Evolutionary conservation across 352 stramenopile species (phyloP), one percentile per base, ranked within the genome.

Genomic region (Phytophthora kernoviae): DNA sequence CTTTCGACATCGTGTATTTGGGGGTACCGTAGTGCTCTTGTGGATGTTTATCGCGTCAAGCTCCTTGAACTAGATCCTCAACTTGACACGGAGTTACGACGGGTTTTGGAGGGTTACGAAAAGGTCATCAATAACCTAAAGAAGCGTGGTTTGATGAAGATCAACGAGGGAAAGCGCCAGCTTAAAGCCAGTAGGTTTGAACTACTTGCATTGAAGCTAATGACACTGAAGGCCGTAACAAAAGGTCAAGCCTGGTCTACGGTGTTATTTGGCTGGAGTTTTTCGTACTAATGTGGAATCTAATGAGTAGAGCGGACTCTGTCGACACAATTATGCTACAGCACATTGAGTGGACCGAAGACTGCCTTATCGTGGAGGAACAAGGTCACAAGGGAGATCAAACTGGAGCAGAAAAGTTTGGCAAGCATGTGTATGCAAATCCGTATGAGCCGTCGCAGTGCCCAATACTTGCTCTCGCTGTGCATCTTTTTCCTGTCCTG

Each of bases 71-170:
- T 43, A 17, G 37, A 21, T 18, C 8, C 10, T 17, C 12, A 2
- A 9, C n/a, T 43, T 43, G 15, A 43, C n/a, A 43, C 3, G 6
- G 37, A 43, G 37, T 14, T 43, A 21, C 9, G 37, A 9, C 37
- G n/a, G 20, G n/a, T 43, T 43, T 17, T 43, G 4, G 37, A 43
- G 3, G 37, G 37, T 1, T 21, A 43, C 17, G 37, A 57, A 18
- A 57, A 57, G 26, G n/a, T 32, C 3, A 57, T 57, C 27, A 57
- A 49, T 9, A 57, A 15, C 8, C n/a, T 57, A 5, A 40, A 48
- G n/a, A 48, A 57, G 24, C 39, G 49, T 10, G 49, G 49, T 8
- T 33, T 57, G n/a, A 48, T 57, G 37, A 57, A 46, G 11, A 47
- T 56, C 6, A 55, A 55, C 21, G 36, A 55, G 21, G 48, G 48